Evolutionary conservation across 2,329 filamentous ascomycete genomes (phyloP), one percentile per base, ranked within the genome.

Genomic region (Leptographium flavum): DNA sequence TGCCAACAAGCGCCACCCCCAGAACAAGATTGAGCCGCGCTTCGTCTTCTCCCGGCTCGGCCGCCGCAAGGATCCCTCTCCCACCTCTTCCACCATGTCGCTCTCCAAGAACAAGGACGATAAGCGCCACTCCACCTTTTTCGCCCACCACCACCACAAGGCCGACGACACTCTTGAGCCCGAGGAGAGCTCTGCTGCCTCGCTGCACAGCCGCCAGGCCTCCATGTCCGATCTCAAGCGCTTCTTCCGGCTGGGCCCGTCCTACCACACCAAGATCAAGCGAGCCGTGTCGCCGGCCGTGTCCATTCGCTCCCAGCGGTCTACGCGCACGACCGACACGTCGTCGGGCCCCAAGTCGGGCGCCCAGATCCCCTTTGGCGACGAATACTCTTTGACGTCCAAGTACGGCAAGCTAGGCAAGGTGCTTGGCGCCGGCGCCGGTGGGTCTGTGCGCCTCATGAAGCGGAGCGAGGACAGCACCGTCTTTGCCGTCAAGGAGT

Each of bases 401-500:
- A 95, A 90, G 57, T 98, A 96, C 60, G 92, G 92, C 39, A 96
- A 95, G 59, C 82, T 98, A 52, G 92, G 90, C 47, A 92, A 86
- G 59, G 86, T 96, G 1, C 72, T 98, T 13, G 92, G 92, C 5
- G 90, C 90, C 25, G 92, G 92, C 23, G 92, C 92, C 25, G 92
- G 92, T 42, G 92, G 92, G 23, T 96, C 90, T 0, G 92, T 98
- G 15, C 78, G 90, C 52, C 66, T 98, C 42, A 87, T 98, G 81
- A 95, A 92, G 67, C 78, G 92, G 49, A 90, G 81, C 57, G 88
- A 86, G 51, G 92, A 98, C 58, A 83, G 83, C 23, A 87, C 86
- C 7, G 92, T 93, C 0, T 98, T 98, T 62, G 92, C 92, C 1
- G 92, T 96, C 44, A 98, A 98, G 63, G 90, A 98, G 59, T 98